phyloP scores from a whole-genome alignment of 2,329 filamentous ascomycete species.

The Fusarium anthophilum region DNA sequence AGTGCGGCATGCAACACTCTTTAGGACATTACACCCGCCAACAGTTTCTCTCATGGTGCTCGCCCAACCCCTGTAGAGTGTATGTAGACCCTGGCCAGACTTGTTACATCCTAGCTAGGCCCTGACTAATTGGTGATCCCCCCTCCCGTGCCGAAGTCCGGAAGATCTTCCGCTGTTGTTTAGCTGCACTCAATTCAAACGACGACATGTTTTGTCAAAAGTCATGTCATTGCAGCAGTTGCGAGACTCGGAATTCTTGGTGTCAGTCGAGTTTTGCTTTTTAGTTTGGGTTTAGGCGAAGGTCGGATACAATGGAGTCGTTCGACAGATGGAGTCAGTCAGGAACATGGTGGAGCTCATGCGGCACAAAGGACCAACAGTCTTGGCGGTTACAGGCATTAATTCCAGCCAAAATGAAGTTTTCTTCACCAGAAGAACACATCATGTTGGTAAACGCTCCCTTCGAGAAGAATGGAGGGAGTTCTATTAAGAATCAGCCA shows the following conservation, averaged over 20 bases:
- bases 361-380: not conserved
- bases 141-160: not conserved
- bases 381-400: not conserved
- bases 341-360: not conserved
- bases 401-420: not conserved
- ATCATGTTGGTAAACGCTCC: not conserved
- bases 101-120: not conserved
- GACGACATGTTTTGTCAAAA: not conserved
- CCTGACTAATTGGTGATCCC: not conserved
- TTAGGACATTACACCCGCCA: not conserved
- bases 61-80: not conserved
- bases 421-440: not conserved
- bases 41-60: not conserved
- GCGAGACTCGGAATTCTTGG: not conserved
- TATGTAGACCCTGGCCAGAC: not conserved
- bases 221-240: not conserved
- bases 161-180: not conserved
- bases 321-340: not conserved
- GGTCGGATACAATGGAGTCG: not conserved
- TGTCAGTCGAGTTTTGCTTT: not conserved
- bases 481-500: not conserved
- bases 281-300: not conserved
- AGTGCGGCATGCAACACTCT: not conserved
- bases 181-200: not conserved
- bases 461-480: not conserved